phyloP scores from a whole-genome alignment of 352 stramenopile genomes.

The Pythium biforme region DNA sequence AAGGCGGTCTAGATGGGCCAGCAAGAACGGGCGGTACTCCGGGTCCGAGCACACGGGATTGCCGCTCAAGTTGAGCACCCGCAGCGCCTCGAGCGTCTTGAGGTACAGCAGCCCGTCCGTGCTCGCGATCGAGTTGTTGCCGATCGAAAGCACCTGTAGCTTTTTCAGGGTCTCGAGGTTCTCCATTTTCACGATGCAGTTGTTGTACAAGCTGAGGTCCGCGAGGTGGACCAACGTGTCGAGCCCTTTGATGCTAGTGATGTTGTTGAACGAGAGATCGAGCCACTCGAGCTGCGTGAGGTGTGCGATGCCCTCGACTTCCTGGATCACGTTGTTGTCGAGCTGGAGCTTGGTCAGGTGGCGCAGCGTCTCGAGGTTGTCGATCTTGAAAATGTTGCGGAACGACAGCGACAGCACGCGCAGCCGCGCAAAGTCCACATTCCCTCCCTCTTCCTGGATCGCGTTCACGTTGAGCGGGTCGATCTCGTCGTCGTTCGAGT shows the following conservation, averaged over 20 bases:
- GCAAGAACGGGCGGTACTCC: conserved; percentile 90
- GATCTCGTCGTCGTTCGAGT: conserved; percentile 39
- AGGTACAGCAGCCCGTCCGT: conserved; percentile 76
- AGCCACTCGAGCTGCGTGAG: conserved; percentile 91
- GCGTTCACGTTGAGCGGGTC: conserved; percentile 71
- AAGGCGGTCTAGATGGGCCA: conserved; percentile 91
- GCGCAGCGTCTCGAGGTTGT: conserved; percentile 91
- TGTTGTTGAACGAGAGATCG: conserved; percentile 95
- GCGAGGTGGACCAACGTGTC: conserved; percentile 89
- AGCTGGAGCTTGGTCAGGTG: conserved; percentile 90
- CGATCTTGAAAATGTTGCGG: conserved; percentile 93
- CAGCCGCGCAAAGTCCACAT: conserved; percentile 74
- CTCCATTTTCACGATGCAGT: conserved; percentile 91
- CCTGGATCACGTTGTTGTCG: conserved; percentile 94
- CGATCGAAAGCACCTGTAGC: conserved; percentile 91
- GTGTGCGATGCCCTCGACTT: conserved; percentile 87
- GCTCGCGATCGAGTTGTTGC: conserved; percentile 87
- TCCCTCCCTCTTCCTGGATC: conserved; percentile 60
- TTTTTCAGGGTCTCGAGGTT: conserved; percentile 87
- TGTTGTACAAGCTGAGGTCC: conserved; percentile 93
- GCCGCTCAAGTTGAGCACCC: conserved; percentile 90
- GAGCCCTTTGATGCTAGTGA: conserved; percentile 88
- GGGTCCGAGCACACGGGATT: conserved; percentile 92
- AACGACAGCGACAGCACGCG: conserved; percentile 88
- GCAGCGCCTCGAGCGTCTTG: conserved; percentile 84